Base-by-base conservation (phyloP, 2,329 filamentous ascomycete species). In the Waltergamsia citrina region DNA sequence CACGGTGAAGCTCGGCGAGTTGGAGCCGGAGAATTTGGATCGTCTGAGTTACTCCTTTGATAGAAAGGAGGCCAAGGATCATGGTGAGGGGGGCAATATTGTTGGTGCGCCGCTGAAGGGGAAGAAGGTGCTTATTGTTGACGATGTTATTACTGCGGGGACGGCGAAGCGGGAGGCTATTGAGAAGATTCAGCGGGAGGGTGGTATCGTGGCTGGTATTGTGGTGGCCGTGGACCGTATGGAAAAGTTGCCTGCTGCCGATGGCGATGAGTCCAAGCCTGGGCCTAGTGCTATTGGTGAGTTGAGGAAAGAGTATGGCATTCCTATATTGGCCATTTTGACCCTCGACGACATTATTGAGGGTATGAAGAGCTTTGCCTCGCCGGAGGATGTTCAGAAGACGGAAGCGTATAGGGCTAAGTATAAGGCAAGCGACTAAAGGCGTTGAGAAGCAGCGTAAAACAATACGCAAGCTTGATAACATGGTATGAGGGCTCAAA, bases 111-210 rank as follows among this genome's bases (percentile, higher is more conserved):
- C 81, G 6, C 66, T 96, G 34, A 82, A 83, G 61, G 88, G 85
- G 35, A 88, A 92, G 71, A 76, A 73, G 40, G 78, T 95, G 12
- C 69, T 98, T 22, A 84, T 98, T 46, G 81, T 98, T 26, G 92
- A 98, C 65, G 92, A 96, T 61, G 90, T 98, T 37, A 90, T 96
- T 50, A 95, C 88, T 1, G 90, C 87, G 1, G 92, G 92, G 19
- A 96, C 88, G 2, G 92, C 92, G 26, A 88, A 95, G 64, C 73
- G 87, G 38, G 88, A 96, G 58, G 86, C 90, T 11, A 87, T 96
- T 40, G 78, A 78, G 35, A 92, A 94, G 58, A 94, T 96, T 54
- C 72, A 78, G 48, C 76, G 76, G 47, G 82, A 94, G 54, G 92
- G 90, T 3, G 92, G 90, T 2, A 75, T 73, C 33, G 77, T 96